Evolutionary conservation across 164 flowering plant genomes (phyloP).

Genomic region (Vitis rupestris): DNA sequence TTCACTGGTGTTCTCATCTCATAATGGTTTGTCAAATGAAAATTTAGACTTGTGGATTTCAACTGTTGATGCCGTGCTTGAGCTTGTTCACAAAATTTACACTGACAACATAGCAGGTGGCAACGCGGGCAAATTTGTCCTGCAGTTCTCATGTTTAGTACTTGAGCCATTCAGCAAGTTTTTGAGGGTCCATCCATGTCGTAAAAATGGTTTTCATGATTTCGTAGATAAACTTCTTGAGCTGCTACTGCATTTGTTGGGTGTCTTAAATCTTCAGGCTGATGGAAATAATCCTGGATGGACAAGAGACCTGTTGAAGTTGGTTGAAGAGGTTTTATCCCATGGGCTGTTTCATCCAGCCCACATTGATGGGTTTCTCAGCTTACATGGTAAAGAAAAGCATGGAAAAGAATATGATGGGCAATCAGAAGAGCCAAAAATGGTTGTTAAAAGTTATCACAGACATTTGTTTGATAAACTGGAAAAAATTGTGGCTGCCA

Average conservation of each 20-base stretch:
- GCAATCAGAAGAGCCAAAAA: slow-evolving; percentile 28
- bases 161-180: slow-evolving; percentile 71
- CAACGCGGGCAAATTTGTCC: slow-evolving; percentile 19
- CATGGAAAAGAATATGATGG: slow-evolving; percentile 30
- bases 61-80: slow-evolving; percentile 38
- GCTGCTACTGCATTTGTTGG: slow-evolving; percentile 50
- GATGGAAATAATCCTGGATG: slow-evolving; percentile 13
- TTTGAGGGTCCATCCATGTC: slow-evolving; percentile 64
- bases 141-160: slow-evolving; percentile 47
- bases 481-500: slow-evolving; percentile 37
- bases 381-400: slow-evolving; percentile 39
- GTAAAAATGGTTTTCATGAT: slow-evolving; percentile 64
- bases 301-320: slow-evolving; percentile 31
- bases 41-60: slow-evolving; percentile 67
- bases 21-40: slow-evolving; percentile 54
- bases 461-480: slow-evolving; percentile 72
- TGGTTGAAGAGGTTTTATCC: slow-evolving; percentile 60
- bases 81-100: slow-evolving; percentile 35
- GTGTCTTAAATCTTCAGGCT: slow-evolving; percentile 24
- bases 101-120: slow-evolving; percentile 14
- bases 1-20: slow-evolving; percentile 47
- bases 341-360: slow-evolving; percentile 72
- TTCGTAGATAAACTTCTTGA: slow-evolving; percentile 76
- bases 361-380: slow-evolving; percentile 79
- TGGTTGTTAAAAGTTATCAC: slow-evolving; percentile 66